phyloP scores from a whole-genome alignment of 768 basidiomycete genomes.

The Xerocomellus amylosporus region DNA sequence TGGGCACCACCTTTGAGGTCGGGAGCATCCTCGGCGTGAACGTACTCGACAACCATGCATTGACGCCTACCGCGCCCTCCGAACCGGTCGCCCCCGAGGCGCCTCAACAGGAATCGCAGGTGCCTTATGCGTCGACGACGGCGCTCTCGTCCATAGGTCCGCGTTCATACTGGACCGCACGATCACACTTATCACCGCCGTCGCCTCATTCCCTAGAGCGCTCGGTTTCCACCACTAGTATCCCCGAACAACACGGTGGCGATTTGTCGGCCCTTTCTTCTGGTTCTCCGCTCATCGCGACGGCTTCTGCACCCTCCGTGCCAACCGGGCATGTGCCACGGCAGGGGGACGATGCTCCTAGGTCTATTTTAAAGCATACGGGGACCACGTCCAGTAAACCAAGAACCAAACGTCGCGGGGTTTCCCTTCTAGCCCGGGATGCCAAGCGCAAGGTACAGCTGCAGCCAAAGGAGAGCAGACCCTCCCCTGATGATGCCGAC shows the following conservation, averaged over 20 bases:
- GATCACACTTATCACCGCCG: constrained; percentile 14
- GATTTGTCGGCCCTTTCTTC: constrained; percentile 23
- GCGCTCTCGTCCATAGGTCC: constrained; percentile 21
- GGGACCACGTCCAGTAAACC: constrained; percentile 5
- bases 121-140: constrained; percentile 17
- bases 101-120: neutral
- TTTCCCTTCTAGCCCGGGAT: constrained; percentile 14
- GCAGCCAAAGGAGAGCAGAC: constrained; percentile 22
- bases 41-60: constrained; percentile 39
- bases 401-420: constrained; percentile 7
- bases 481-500: constrained; percentile 21
- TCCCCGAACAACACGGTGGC: constrained; percentile 13
- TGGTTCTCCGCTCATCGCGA: constrained; percentile 20
- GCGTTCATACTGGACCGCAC: constrained; percentile 24
- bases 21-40: constrained; percentile 74
- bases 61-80: neutral
- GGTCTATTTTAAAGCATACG: constrained; percentile 24
- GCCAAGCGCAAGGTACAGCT: constrained; percentile 8
- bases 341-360: constrained; percentile 16
- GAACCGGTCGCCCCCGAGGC: neutral
- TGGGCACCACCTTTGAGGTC: constrained; percentile 74
- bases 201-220: constrained; percentile 5
- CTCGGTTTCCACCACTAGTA: constrained; percentile 14
- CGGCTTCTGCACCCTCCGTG: constrained; percentile 10
- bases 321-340: constrained; percentile 1